Evolutionary conservation across 1,284 basidiomycete genomes (phyloP), one percentile per base, ranked within the genome.

Genomic region (Lignosus rhinocerotis): DNA sequence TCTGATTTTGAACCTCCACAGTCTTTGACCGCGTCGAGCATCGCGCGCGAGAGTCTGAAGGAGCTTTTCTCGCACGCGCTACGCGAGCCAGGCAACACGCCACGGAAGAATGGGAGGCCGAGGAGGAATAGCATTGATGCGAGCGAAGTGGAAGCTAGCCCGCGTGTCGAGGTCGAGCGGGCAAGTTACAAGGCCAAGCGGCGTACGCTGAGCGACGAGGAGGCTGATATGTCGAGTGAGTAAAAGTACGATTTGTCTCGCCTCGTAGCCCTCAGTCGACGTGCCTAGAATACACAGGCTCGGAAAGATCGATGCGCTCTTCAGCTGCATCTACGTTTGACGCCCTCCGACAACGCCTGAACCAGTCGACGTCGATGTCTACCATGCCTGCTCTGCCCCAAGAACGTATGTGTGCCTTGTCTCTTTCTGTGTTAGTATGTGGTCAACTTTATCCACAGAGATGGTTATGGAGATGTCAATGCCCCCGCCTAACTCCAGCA

Each of bases 201-300:
- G 55, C 79, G 75, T 63, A 88, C 84, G 66, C 60, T 86, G 63
- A 88, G 86, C 64, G 88, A 90, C 59, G 87, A 89, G 64, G 88
- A 89, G 66, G 69, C 74, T 11, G 86, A 87, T 45, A 80, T 78
- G 41, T 72, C 77, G 41, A 78, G 87, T 90, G 70, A 66, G 85
- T 70, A 39, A 33, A 53, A 33, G 25, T 51, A 43, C 6, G 36
- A 56, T 34, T 44, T 53, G 21, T 44, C 19, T 47, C 31, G 12
- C 6, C 2, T 32, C 43, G 33, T 49, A 38, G 54, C 36, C 53
- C 34, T 65, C 39, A 39, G 25, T 19, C 21, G 30, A 34, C 46
- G 11, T 44, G n/a, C n/a, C 25, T 42, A 59, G 63, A 45, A 48
- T 30, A 49, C 16, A 58, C 53, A 17, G 60, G 64, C 43, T 67